Evolutionary conservation across 1,284 basidiomycete genomes (phyloP).

Genomic region (Cryptococcus depauperatus): DNA sequence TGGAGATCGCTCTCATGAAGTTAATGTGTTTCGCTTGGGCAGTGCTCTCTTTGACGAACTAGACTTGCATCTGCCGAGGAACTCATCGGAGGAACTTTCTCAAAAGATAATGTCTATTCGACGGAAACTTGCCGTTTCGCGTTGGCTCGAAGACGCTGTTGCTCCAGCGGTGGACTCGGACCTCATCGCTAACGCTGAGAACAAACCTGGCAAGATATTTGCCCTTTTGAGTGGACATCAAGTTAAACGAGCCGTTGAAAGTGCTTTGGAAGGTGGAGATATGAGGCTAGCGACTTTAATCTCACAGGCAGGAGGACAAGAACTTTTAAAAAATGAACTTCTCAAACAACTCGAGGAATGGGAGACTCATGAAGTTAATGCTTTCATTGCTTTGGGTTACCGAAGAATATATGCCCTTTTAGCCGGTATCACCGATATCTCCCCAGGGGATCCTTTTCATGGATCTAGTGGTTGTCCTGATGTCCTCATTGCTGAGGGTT

Average conservation of each 20-base stretch:
- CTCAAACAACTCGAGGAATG: conserved; percentile 72
- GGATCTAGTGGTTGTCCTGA: conserved; percentile 57
- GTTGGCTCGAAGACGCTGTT: conserved; percentile 76
- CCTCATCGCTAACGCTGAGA: conserved; percentile 51
- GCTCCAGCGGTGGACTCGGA: conserved; percentile 66
- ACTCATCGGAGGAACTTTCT: conserved; percentile 53
- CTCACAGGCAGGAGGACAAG: conserved; percentile 77
- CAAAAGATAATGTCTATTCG: conserved; percentile 50
- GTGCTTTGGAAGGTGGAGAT: conserved; percentile 67
- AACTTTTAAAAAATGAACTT: conserved; percentile 66
- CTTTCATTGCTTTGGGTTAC: conserved; percentile 61
- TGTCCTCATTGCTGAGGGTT: conserved; percentile 62
- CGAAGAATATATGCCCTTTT: conserved; percentile 79
- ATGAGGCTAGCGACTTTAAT: conserved; percentile 86
- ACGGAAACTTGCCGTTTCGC: conserved; percentile 71
- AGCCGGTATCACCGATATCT: conserved; percentile 64
- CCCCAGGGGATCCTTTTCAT: conserved; percentile 52
- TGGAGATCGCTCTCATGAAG: conserved; percentile 66
- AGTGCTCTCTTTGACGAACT: conserved; percentile 81
- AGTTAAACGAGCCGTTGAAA: conserved; percentile 69
- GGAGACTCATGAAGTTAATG: conserved; percentile 67
- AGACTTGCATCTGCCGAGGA: conserved; percentile 58
- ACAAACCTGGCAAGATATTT: conserved; percentile 57
- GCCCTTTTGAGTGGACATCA: conserved; percentile 80
- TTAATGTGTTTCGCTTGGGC: conserved; percentile 76